Percentiles rank a stretch among this genome's conserved stretches.
These are phyloP conservation scores for Salix exigua DNA, from an alignment of 345 rosid species.

Conservation along the genomic window DNA sequence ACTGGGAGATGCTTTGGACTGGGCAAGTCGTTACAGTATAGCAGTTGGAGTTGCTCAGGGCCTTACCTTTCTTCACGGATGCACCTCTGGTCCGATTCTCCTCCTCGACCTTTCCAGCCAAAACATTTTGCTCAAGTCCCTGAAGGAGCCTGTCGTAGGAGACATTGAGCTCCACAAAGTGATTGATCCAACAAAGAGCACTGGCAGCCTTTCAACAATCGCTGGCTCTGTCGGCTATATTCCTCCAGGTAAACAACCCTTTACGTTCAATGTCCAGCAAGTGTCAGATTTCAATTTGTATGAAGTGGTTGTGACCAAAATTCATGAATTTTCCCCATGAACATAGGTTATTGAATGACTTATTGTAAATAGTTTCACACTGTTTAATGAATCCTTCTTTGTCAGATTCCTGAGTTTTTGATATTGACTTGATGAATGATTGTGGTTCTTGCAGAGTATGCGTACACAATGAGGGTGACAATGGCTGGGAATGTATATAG, in stretches of 20 bases:
- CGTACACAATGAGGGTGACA: constrained; percentile 89
- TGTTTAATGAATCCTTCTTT: not conserved
- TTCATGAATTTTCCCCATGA: not conserved
- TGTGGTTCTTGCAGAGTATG: constrained; percentile 58
- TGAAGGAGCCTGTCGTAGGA: constrained; percentile 71
- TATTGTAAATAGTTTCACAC: no score
- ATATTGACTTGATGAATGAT: not conserved
- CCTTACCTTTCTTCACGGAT: constrained; percentile 73
- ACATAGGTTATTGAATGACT: not conserved
- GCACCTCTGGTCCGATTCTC: constrained; percentile 54
- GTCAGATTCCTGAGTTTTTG: not conserved
- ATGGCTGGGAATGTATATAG: constrained; percentile 78
- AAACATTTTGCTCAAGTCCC: constrained; percentile 69
- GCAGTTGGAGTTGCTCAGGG: constrained; percentile 89
- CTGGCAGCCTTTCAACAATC: constrained; percentile 75
- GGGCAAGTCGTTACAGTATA: constrained; percentile 81
- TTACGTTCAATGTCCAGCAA: not conserved
- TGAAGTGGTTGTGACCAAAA: not conserved
- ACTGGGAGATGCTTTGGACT: constrained; percentile 46
- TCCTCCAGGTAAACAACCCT: constrained; percentile 63
- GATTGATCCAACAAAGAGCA: constrained; percentile 75
- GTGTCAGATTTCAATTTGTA: not conserved
- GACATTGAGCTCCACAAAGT: constrained; percentile 85
- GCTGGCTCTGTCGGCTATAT: constrained; percentile 86
- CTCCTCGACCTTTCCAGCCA: constrained; percentile 76